A percentile compares a stretch with the other conserved stretches of the same genome.
Conservation (phyloP, 371 early-diverging fungal species). For the Coemansia sp. region DNA sequence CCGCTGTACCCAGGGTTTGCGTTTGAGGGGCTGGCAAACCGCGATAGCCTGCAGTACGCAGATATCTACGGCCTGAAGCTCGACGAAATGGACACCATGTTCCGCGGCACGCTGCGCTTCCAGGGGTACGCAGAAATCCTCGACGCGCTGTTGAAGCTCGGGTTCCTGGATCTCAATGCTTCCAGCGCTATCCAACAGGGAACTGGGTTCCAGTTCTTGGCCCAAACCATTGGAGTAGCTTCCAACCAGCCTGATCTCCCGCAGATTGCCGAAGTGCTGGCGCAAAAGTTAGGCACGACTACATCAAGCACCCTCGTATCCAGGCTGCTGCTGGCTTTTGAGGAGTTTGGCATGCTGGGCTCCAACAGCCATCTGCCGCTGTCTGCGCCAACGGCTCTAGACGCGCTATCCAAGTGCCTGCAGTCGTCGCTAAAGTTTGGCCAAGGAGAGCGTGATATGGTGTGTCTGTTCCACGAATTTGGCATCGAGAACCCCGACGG, state of each 20-base stretch:
- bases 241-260: background rate
- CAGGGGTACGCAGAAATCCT: constrained; percentile 57
- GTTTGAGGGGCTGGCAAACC: constrained; percentile 89
- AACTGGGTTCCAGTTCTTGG: constrained; percentile 11
- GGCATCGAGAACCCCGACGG: constrained; percentile 77
- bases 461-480: constrained; percentile 93
- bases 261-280: constrained; percentile 14
- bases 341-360: constrained; percentile 45
- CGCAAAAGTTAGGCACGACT: constrained; percentile 11
- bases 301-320: background rate
- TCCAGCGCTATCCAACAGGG: background rate
- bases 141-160: constrained; percentile 32
- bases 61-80: constrained; percentile 71
- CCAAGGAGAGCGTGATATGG: constrained; percentile 91
- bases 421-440: constrained; percentile 85
- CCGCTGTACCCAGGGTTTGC: constrained; percentile 80
- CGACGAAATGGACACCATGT: constrained; percentile 80
- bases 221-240: constrained; percentile 9
- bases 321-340: constrained; percentile 31
- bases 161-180: constrained; percentile 31
- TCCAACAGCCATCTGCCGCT: background rate
- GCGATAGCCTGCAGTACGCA: constrained; percentile 92
- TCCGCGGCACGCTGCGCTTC: constrained; percentile 93
- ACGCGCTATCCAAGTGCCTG: constrained; percentile 87
- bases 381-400: constrained; percentile 64